Percentiles rank a stretch among this genome's conserved stretches.
Evolutionary conservation across 805 yeast species (phyloP).

Genomic region (Myxozyma sirexii): DNA sequence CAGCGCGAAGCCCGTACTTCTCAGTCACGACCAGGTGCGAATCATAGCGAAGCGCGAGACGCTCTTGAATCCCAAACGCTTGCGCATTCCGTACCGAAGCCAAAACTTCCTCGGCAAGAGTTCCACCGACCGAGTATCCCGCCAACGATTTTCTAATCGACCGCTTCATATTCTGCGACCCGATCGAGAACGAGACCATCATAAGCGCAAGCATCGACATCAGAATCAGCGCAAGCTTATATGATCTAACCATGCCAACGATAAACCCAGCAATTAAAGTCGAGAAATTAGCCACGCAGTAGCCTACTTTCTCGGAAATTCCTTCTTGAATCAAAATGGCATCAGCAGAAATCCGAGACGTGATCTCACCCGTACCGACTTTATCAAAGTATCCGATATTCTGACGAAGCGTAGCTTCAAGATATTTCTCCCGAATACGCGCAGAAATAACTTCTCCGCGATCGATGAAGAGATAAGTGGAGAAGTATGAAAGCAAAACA

Average conservation of each 20-base stretch:
- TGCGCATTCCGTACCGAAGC: constrained; percentile 47
- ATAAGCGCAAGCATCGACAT: constrained; percentile 43
- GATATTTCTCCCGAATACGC: constrained; percentile 46
- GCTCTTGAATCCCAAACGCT: constrained; percentile 48
- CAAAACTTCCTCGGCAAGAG: constrained; percentile 48
- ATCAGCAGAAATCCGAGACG: constrained; percentile 49
- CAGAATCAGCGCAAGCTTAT: constrained; percentile 46
- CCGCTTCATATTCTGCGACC: constrained; percentile 36
- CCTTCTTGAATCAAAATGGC: constrained; percentile 49
- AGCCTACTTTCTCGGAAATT: constrained; percentile 49
- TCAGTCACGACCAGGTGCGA: constrained; percentile 38
- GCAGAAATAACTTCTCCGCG: constrained; percentile 49
- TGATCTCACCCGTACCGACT: constrained; percentile 49
- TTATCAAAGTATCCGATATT: constrained; percentile 49
- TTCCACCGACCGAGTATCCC: constrained; percentile 36
- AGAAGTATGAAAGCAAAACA: constrained; percentile 37
- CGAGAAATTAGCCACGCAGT: constrained; percentile 46
- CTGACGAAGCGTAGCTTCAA: constrained; percentile 46
- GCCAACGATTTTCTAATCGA: constrained; percentile 25
- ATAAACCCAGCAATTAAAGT: constrained; percentile 47
- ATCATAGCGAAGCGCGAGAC: constrained; percentile 43
- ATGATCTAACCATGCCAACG: constrained; percentile 45
- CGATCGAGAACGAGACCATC: constrained; percentile 32
- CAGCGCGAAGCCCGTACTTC: constrained; percentile 30
- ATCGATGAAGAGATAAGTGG: constrained; percentile 45